Conservation (phyloP, 2,329 filamentous ascomycete genomes). For the Penicillium brevicompactum region DNA sequence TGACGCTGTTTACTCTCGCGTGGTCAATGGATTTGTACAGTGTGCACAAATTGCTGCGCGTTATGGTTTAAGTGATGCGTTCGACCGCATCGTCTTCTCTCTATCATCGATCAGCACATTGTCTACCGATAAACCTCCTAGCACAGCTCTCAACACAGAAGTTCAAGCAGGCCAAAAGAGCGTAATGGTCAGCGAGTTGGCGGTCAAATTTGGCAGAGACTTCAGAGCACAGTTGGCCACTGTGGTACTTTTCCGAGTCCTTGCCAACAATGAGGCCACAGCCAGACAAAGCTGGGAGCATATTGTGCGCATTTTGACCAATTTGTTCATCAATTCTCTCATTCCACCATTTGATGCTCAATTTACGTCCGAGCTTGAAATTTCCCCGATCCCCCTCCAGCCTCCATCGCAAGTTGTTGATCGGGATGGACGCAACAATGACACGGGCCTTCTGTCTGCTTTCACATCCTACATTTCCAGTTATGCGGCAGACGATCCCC, state of each 20-base stretch:
- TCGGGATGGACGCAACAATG: conserved; percentile 73
- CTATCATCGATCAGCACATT: conserved; percentile 89
- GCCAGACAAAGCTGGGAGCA: conserved; percentile 63
- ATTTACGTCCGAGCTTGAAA: conserved; percentile 66
- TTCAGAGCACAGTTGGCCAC: conserved; percentile 92
- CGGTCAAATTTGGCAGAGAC: conserved; percentile 91
- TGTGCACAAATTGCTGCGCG: conserved; percentile 89
- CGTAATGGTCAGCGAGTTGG: conserved; percentile 98
- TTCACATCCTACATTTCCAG: conserved; percentile 98
- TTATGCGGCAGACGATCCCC: conserved; percentile 95
- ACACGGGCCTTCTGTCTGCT: conserved; percentile 87
- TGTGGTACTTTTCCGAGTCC: conserved; percentile 90
- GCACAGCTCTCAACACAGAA: conserved; percentile 89
- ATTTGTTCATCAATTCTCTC: conserved; percentile 93
- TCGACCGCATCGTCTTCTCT: conserved; percentile 91
- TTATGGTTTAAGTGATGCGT: conserved; percentile 78
- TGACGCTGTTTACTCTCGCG: conserved; percentile 89
- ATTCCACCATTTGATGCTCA: conserved; percentile 76
- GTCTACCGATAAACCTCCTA: conserved; percentile 72
- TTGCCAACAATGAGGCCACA: conserved; percentile 79
- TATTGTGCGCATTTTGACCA: conserved; percentile 89
- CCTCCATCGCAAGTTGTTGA: conserved; percentile 92
- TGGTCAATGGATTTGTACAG: conserved; percentile 94
- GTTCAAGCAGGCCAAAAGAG: conserved; percentile 88
- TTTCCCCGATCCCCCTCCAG: conserved; percentile 84